Evolutionary conservation across 2,329 filamentous ascomycete genomes (phyloP).

Genomic region (Cordyceps fumosorosea): DNA sequence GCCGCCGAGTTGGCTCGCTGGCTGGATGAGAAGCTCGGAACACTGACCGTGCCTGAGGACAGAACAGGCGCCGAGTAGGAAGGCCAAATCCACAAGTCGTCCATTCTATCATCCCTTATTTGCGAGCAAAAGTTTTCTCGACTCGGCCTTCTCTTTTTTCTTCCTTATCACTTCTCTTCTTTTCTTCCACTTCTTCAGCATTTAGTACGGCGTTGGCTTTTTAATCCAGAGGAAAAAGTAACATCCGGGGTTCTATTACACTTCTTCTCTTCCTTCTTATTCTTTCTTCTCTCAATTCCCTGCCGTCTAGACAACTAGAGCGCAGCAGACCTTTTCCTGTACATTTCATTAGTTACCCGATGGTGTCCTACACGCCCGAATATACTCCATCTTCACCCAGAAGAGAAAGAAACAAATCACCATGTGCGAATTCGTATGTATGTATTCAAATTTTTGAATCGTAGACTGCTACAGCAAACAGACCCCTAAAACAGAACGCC

Average conservation of each 20-base stretch:
- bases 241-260: neutral
- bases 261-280: neutral
- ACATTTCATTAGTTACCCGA: neutral
- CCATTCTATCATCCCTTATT: neutral
- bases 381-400: neutral
- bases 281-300: no score
- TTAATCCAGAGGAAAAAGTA: neutral
- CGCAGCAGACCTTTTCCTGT: neutral
- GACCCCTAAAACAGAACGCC: neutral
- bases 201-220: neutral
- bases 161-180: neutral
- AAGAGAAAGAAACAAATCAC: neutral
- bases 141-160: neutral
- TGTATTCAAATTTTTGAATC: neutral
- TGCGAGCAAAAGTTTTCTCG: neutral
- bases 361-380: neutral
- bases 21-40: constrained; percentile 54
- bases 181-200: constrained; percentile 6
- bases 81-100: no score
- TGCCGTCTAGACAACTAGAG: neutral
- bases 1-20: constrained; percentile 53
- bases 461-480: neutral
- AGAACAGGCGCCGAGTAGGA: constrained; percentile 35
- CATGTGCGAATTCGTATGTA: neutral
- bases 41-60: constrained; percentile 47